Conservation (phyloP, 1,284 basidiomycete species). For the Trametes hirsuta region DNA sequence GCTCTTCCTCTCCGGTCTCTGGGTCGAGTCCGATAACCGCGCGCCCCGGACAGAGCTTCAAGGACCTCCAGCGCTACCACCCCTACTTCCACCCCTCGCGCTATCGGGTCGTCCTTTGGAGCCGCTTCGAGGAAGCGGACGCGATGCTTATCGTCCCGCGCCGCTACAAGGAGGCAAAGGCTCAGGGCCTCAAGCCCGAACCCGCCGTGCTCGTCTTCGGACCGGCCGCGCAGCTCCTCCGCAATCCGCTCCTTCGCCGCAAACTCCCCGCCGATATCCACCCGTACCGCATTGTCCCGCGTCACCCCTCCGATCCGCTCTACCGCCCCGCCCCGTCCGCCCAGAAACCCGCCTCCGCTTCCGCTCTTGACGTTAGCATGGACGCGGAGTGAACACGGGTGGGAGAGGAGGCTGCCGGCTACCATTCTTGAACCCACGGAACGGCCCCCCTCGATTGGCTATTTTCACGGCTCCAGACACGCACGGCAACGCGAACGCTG, state of each 20-base stretch:
- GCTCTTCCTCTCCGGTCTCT: slow-evolving; percentile 26
- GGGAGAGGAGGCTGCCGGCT: too few relatives aligned
- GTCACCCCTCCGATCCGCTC: slow-evolving; percentile 7
- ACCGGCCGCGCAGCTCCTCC: slow-evolving; percentile 40
- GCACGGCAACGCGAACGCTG: slow-evolving; percentile 4
- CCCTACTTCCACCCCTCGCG: slow-evolving; percentile 24
- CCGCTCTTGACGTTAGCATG: background rate
- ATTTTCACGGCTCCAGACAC: slow-evolving; percentile 3
- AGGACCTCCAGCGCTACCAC: slow-evolving; percentile 26
- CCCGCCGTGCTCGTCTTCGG: slow-evolving; percentile 48
- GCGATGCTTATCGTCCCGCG: slow-evolving; percentile 22
- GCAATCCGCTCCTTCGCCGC: slow-evolving; percentile 41
- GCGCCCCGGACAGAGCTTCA: slow-evolving; percentile 6
- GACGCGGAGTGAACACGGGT: background rate
- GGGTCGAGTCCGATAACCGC: slow-evolving; percentile 29
- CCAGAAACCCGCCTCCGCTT: background rate
- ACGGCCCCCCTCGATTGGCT: background rate
- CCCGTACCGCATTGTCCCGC: slow-evolving; percentile 49
- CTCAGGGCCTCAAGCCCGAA: slow-evolving; percentile 14
- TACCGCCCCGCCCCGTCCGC: background rate
- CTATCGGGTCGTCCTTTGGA: slow-evolving; percentile 51
- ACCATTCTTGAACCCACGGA: background rate
- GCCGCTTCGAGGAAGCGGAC: slow-evolving; percentile 19
- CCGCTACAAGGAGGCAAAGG: slow-evolving; percentile 23
- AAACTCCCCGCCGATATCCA: slow-evolving; percentile 52